Evolutionary conservation across 306 rosid species (phyloP).

Genomic region (Carpinus fangiana): DNA sequence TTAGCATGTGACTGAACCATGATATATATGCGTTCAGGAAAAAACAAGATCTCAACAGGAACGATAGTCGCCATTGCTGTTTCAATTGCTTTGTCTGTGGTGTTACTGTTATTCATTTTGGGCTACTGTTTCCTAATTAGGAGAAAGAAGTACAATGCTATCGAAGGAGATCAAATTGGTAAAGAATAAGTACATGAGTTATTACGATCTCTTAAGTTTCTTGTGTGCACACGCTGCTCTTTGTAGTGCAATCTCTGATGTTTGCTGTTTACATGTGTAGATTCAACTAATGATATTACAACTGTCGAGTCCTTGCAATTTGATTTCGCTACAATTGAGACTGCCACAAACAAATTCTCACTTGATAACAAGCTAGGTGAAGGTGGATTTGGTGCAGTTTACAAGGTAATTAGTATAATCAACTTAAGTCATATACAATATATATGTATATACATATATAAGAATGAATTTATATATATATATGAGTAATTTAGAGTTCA

Average conservation of each 20-base stretch:
- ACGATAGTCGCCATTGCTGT: constrained; percentile 30
- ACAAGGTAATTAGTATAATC: constrained; percentile 34
- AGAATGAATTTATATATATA: not conserved
- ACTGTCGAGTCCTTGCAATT: constrained; percentile 41
- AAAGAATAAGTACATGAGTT: not conserved
- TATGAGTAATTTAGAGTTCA: not conserved
- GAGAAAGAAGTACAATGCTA: constrained; percentile 21
- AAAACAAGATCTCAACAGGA: constrained; percentile 14
- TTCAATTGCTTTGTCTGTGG: constrained; percentile 22
- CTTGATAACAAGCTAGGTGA: constrained; percentile 41
- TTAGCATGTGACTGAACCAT: no score
- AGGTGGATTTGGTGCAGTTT: constrained; percentile 62
- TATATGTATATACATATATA: no score
- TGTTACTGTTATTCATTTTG: constrained; percentile 22
- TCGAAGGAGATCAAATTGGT: constrained; percentile 27
- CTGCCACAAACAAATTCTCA: constrained; percentile 47
- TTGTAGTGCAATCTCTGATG: not conserved
- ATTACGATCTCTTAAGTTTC: not conserved
- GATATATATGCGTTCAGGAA: not conserved
- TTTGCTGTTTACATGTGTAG: not conserved
- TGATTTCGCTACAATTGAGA: constrained; percentile 31
- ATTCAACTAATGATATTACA: constrained; percentile 17
- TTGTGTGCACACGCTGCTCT: not conserved
- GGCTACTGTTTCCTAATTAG: constrained; percentile 27
- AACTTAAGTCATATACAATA: no score